Conservation (phyloP, 1,139 yeast genomes). For the Suhomyces yuchorum region DNA sequence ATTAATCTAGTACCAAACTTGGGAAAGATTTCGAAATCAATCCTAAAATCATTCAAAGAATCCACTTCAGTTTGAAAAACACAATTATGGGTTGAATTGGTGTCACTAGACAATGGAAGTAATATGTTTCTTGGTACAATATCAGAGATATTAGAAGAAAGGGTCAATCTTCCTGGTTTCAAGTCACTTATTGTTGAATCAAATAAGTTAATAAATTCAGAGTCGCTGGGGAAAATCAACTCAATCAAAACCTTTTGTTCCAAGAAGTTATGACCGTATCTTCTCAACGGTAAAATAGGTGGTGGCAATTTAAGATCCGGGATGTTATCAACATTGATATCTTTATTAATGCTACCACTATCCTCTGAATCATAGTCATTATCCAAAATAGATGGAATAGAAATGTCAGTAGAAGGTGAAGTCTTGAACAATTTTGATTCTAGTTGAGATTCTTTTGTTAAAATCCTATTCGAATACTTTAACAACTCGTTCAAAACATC, state of each 20-base stretch:
- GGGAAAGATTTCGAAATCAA: conserved; percentile 91
- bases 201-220: conserved; percentile 55
- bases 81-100: conserved; percentile 54
- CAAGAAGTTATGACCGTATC: conserved; percentile 93
- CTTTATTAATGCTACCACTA: conserved; percentile 31
- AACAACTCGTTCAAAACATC: conserved; percentile 70
- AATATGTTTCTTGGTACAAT: conserved; percentile 84
- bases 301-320: conserved; percentile 95
- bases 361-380: conserved; percentile 44
- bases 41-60: conserved; percentile 61
- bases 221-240: conserved; percentile 60
- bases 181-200: conserved; percentile 43
- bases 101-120: conserved; percentile 75
- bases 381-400: conserved; percentile 20
- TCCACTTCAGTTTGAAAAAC: conserved; percentile 86
- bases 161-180: conserved; percentile 64
- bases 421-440: conserved; percentile 4
- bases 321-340: conserved; percentile 62
- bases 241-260: conserved; percentile 87
- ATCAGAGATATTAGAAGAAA: conserved; percentile 69
- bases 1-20: conserved; percentile 90
- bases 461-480: conserved; percentile 25
- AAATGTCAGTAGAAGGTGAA: conserved; percentile 6
- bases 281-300: conserved; percentile 87
- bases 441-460: conserved; percentile 8